Evolutionary conservation across 257 asterid species (phyloP).

Genomic region (Phtheirospermum japonicum): DNA sequence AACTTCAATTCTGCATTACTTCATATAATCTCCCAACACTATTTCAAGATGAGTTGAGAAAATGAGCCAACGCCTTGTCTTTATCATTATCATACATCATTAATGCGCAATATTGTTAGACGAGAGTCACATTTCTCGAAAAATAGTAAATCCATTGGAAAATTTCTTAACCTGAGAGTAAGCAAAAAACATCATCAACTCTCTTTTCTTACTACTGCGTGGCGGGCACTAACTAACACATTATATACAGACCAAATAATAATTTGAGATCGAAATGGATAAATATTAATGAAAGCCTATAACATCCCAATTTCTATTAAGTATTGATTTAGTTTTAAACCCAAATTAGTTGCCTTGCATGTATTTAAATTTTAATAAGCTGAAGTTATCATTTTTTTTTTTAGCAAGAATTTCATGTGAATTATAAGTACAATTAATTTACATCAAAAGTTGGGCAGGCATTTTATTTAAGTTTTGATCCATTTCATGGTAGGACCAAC

Average conservation of each 20-base stretch:
- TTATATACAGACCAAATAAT: not conserved
- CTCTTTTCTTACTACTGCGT: too few species aligned
- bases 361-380: too few species aligned
- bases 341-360: too few species aligned
- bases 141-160: conserved; percentile 51
- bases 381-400: too few species aligned
- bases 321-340: too few species aligned
- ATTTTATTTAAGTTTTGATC: too few species aligned
- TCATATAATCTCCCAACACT: not conserved
- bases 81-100: conserved; percentile 84
- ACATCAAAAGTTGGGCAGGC: too few species aligned
- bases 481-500: too few species aligned
- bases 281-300: not conserved
- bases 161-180: conserved; percentile 77
- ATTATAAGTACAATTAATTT: too few species aligned
- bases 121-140: conserved; percentile 95
- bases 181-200: conserved; percentile 7
- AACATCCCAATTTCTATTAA: too few species aligned
- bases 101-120: conserved; percentile 73
- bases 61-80: conserved; percentile 84
- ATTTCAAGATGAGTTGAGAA: conserved; percentile 60
- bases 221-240: conserved; percentile 1
- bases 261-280: not conserved
- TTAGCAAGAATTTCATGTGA: too few species aligned
- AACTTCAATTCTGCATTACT: not conserved